Evolutionary conservation across 306 rosid species (phyloP).

Genomic region (Begonia masoniana): DNA sequence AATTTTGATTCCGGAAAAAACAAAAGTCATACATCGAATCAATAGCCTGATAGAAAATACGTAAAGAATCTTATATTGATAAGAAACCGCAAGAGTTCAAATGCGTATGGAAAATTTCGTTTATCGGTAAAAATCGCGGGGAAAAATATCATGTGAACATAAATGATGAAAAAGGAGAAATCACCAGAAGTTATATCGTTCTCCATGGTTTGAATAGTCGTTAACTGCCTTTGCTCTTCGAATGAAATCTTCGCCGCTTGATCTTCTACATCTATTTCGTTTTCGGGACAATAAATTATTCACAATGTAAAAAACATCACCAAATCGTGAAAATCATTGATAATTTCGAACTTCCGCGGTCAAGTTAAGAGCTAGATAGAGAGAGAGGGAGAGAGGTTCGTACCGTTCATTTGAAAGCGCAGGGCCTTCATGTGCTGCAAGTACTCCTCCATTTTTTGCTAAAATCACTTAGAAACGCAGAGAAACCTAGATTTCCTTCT

Average conservation of each 20-base stretch:
- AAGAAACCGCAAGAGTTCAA: background rate
- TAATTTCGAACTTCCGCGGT: background rate
- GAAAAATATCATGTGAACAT: background rate
- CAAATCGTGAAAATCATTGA: background rate
- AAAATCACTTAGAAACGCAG: background rate
- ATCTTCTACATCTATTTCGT: slow-evolving; percentile 58
- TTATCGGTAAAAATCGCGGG: background rate
- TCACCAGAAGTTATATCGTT: slow-evolving; percentile 49
- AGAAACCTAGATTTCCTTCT: background rate
- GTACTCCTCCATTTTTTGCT: slow-evolving; percentile 61
- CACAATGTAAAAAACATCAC: background rate
- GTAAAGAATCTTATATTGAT: background rate
- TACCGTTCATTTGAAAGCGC: slow-evolving; percentile 86
- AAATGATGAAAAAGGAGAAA: slow-evolving; percentile 6
- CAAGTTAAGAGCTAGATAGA: background rate
- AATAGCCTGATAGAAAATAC: background rate
- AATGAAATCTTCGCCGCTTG: slow-evolving; percentile 67
- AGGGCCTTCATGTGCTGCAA: slow-evolving; percentile 66
- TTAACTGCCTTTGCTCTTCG: slow-evolving; percentile 63
- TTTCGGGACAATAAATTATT: background rate
- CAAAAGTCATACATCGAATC: background rate
- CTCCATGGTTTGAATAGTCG: slow-evolving; percentile 45
- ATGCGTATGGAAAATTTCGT: background rate
- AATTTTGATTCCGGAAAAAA: no score
- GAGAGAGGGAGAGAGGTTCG: slow-evolving; percentile 8